phyloP scores from a whole-genome alignment of 805 yeast species.

The Sugiyamaella floridensis region DNA sequence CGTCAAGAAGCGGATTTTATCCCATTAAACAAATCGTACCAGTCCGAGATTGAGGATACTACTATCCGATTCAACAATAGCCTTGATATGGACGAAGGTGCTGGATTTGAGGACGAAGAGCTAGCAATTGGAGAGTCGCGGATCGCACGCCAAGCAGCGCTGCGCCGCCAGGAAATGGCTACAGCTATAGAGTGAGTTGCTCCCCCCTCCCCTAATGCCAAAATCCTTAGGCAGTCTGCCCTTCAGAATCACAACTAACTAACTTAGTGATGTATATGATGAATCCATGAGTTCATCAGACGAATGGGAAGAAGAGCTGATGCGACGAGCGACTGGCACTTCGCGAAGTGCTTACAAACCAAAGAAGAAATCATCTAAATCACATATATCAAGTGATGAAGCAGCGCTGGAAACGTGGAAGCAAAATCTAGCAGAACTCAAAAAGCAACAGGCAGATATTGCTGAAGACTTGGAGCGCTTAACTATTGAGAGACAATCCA shows the following conservation, averaged over 20 bases:
- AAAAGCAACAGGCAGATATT: background rate
- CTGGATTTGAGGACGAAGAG: conserved; percentile 4
- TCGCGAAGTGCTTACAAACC: background rate
- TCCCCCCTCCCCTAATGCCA: too few species aligned
- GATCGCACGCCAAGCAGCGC: background rate
- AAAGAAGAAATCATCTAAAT: background rate
- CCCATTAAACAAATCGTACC: too few species aligned
- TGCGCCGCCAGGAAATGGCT: conserved; percentile 6
- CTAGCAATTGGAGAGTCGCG: conserved; percentile 7
- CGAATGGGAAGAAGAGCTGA: background rate
- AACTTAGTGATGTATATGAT: background rate
- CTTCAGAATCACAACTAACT: background rate
- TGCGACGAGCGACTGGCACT: background rate
- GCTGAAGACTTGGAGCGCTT: background rate
- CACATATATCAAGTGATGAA: background rate
- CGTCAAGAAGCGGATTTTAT: too few species aligned
- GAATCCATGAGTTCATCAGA: background rate
- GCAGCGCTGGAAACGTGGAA: background rate
- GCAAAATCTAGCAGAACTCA: background rate
- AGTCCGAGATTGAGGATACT: background rate
- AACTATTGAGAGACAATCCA: background rate
- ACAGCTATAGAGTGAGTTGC: conserved; percentile 7
- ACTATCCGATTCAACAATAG: background rate
- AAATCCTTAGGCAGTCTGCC: background rate
- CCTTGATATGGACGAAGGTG: background rate